Base-by-base conservation (phyloP, 2,329 filamentous ascomycete genomes). In the Pseudogymnoascus sp. region DNA sequence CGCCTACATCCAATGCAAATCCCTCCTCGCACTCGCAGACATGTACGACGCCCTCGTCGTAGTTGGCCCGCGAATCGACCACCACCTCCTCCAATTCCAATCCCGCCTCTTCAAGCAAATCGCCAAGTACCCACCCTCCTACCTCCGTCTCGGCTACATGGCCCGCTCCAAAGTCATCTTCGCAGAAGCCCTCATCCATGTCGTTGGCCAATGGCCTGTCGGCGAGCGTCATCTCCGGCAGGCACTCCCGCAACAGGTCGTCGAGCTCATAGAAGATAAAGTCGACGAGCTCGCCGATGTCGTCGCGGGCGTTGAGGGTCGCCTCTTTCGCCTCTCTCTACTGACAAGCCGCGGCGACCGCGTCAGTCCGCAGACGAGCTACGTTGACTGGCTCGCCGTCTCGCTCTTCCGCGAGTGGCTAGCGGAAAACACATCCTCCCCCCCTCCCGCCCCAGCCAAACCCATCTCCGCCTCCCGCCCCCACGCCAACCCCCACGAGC, bases 181-280 rank as follows among this genome's bases (percentile, higher is more conserved):
- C 70, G 85, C 89, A 67, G 89, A 97, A 77, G 91, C 92, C 0
- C 80, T 97, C 59, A 90, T 96, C 61, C 93, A 97, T 71, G 91
- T 97, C 0, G 92, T 97, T 0, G 93, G 93, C 2, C 91, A 96
- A 73, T 97, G 93, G 93, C 92, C 93, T 0, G 80, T 84, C 0
- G 91, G 89, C 14, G 84, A 92, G 69, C 84, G 88, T 25, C 90
- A 90, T 69, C 83, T 97, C 37, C 86, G 90, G 42, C 82, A 84
- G 65, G 81, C 88, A 31, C 80, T 96, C 42, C 90, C 92, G 0
- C 84, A 88, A 25, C 74, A 83, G 0, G 91, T 97, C 0, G 79
- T 97, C 8, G 92, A 97, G 68, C 82, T 97, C 37, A 95, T 97
- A 66, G 91, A 96, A 74, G 92, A 97, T 76, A 97, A 97, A 75